These are phyloP conservation scores for Acrocalymma vagum DNA, from an alignment of 2,329 filamentous ascomycete species.

Conservation along the genomic window DNA sequence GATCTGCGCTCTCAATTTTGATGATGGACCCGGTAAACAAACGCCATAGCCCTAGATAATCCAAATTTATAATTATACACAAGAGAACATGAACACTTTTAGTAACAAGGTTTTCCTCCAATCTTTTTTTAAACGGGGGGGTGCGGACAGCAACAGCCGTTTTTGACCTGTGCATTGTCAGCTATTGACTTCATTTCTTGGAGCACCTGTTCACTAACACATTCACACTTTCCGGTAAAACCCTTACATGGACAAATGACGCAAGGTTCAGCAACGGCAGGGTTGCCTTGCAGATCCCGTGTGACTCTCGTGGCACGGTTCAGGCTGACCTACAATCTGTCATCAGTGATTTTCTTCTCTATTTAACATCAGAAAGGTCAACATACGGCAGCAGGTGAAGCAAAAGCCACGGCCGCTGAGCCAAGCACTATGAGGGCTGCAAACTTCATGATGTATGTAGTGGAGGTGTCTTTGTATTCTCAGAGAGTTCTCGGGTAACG, in stretches of 20 bases:
- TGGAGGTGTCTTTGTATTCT: not conserved
- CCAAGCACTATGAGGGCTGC: constrained; percentile 27
- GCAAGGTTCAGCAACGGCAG: constrained; percentile 19
- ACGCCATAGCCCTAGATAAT: constrained; percentile 12
- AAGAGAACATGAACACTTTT: not conserved
- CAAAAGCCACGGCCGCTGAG: constrained; percentile 25
- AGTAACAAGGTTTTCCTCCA: not conserved
- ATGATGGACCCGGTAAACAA: constrained; percentile 4
- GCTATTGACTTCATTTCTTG: not conserved
- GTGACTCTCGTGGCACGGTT: constrained; percentile 29
- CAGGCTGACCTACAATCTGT: constrained; percentile 26
- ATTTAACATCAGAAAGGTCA: not conserved
- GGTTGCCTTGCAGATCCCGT: constrained; percentile 19
- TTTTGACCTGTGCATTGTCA: constrained; percentile 28
- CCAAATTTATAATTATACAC: not conserved
- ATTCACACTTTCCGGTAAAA: constrained; percentile 28
- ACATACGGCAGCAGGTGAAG: constrained; percentile 35
- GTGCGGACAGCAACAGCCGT: constrained; percentile 39
- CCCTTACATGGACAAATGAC: constrained; percentile 35
- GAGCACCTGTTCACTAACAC: constrained; percentile 25
- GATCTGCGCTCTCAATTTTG: not conserved
- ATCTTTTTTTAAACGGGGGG: no score
- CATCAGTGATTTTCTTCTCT: not conserved
- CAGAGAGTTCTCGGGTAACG: not conserved
- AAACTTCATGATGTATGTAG: constrained; percentile 34